Evolutionary conservation across 305 asterid species (phyloP).

Genomic region (Solanum chacoense): DNA sequence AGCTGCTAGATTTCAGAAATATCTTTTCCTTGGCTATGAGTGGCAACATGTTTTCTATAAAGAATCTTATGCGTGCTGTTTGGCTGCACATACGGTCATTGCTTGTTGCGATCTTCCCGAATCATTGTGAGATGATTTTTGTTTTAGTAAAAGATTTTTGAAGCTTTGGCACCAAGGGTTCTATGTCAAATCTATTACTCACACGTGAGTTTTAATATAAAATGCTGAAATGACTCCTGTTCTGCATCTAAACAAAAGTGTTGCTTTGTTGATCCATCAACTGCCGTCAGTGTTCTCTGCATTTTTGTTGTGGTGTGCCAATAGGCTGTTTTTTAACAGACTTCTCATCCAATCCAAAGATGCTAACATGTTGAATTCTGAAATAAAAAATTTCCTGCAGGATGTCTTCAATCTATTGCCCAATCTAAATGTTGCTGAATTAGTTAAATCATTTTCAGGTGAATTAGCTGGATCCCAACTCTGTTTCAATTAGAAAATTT

Average conservation of each 20-base stretch:
- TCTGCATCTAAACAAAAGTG: not conserved
- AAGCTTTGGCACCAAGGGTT: not conserved
- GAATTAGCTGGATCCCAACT: not conserved
- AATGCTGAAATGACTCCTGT: not conserved
- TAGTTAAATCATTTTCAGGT: slow-evolving; percentile 89
- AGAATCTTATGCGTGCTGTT: not conserved
- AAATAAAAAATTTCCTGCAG: slow-evolving; percentile 21
- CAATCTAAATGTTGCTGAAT: slow-evolving; percentile 68
- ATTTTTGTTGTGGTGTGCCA: not conserved
- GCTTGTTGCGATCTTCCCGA: not conserved
- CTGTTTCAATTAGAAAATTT: not conserved
- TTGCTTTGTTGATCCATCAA: not conserved
- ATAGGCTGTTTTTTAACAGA: not conserved
- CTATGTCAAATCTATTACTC: not conserved
- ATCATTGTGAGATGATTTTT: not conserved
- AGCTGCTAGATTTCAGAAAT: not conserved
- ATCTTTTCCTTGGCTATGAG: not conserved
- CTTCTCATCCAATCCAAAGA: not conserved
- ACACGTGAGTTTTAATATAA: not conserved
- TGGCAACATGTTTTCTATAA: not conserved
- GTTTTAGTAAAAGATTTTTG: not conserved
- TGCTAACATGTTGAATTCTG: not conserved
- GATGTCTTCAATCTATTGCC: slow-evolving; percentile 92
- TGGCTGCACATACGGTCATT: not conserved
- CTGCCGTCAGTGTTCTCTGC: not conserved